Conservation (phyloP, 2,329 filamentous ascomycete genomes). For the Ascochyta koolunga region DNA sequence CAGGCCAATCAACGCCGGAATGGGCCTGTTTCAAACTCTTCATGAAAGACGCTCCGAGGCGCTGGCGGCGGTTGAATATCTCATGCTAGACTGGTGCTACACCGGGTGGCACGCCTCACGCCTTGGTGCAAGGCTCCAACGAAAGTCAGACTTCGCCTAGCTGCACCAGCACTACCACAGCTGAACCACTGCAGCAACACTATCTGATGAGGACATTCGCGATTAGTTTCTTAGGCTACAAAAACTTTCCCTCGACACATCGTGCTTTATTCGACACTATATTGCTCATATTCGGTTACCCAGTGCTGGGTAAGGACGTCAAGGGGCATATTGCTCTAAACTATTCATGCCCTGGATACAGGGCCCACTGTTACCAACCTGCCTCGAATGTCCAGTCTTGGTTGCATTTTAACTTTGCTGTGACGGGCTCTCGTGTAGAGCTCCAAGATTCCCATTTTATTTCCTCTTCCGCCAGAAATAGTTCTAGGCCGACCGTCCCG, state of each 20-base stretch:
- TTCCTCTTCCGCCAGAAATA: conserved; percentile 11
- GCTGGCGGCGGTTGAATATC: neutral
- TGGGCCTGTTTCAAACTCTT: neutral
- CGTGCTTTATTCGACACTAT: neutral
- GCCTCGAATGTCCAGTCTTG: too few relatives aligned
- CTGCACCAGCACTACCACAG: conserved; percentile 26
- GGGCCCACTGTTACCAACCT: neutral
- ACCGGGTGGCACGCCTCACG: conserved; percentile 24
- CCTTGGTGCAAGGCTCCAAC: conserved; percentile 24
- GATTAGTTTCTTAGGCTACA: neutral
- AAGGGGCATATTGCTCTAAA: conserved; percentile 1
- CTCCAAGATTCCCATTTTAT: conserved; percentile 1
- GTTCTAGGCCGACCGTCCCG: conserved; percentile 9
- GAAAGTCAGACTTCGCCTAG: conserved; percentile 9
- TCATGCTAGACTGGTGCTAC: conserved; percentile 13
- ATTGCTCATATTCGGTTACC: neutral
- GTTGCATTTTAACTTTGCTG: too few relatives aligned
- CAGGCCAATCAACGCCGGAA: conserved; percentile 16
- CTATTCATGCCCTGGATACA: neutral
- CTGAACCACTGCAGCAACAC: conserved; percentile 6
- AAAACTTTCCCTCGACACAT: neutral
- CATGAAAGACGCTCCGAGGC: conserved; percentile 13
- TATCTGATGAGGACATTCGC: neutral
- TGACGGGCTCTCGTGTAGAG: too few relatives aligned
- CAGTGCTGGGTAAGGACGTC: neutral